phyloP scores from a whole-genome alignment of 2,329 filamentous ascomycete genomes.

The Fusarium subglutinans region DNA sequence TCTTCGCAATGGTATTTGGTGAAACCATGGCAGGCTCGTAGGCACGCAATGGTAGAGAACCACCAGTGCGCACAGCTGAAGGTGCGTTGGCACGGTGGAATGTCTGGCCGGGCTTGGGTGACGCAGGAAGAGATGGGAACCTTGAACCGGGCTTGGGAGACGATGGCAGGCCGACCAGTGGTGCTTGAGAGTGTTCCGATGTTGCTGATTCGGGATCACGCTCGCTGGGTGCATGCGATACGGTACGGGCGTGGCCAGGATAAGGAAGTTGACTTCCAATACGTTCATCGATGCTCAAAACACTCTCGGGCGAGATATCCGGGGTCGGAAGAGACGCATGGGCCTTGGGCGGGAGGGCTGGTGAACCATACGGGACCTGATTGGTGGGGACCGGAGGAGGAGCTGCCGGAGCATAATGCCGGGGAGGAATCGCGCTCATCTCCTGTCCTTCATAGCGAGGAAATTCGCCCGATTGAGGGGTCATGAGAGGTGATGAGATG shows the following conservation, averaged over 20 bases:
- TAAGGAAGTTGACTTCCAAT: slow-evolving; percentile 54
- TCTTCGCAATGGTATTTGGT: slow-evolving; percentile 56
- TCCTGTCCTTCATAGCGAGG: slow-evolving; percentile 64
- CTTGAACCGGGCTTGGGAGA: slow-evolving; percentile 51
- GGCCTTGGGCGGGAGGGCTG: slow-evolving; percentile 37
- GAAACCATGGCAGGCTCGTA: slow-evolving; percentile 67
- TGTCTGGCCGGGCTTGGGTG: slow-evolving; percentile 61
- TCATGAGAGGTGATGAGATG: slow-evolving; percentile 74
- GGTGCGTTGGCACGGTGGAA: slow-evolving; percentile 62
- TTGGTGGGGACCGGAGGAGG: slow-evolving; percentile 65
- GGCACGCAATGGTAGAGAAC: slow-evolving; percentile 67
- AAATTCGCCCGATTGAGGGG: slow-evolving; percentile 68
- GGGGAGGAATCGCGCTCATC: slow-evolving; percentile 65
- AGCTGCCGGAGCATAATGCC: slow-evolving; percentile 65
- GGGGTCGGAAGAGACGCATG: slow-evolving; percentile 42
- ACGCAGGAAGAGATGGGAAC: slow-evolving; percentile 55
- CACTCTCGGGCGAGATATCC: slow-evolving; percentile 53
- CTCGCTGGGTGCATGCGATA: slow-evolving; percentile 53
- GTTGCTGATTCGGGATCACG: slow-evolving; percentile 61
- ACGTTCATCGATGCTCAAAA: slow-evolving; percentile 65
- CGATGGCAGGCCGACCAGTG: slow-evolving; percentile 61
- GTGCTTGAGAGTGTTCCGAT: slow-evolving; percentile 61
- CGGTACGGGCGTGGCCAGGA: slow-evolving; percentile 49
- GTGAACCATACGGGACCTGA: slow-evolving; percentile 49
- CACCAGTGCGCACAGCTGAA: slow-evolving; percentile 65